Percentiles rank a stretch among this genome's conserved stretches.
Evolutionary conservation across 768 basidiomycete species (phyloP).

Genomic region (Mycena filopes): DNA sequence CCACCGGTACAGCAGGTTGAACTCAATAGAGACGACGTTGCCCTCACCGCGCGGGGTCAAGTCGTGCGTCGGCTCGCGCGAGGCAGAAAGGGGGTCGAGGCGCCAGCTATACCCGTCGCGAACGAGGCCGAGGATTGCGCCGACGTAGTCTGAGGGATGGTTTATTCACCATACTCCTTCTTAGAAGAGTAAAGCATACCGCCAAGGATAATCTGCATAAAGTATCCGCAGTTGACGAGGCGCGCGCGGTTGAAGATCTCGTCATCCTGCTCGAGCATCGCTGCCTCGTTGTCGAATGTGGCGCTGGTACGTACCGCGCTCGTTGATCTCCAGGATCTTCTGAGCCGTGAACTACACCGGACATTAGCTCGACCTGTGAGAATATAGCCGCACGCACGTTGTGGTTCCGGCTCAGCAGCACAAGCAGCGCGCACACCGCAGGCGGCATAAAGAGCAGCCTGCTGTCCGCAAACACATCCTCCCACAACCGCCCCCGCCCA

Average conservation of each 20-base stretch:
- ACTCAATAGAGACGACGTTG: constrained; percentile 82
- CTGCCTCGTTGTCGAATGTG: constrained; percentile 36
- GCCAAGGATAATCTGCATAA: constrained; percentile 75
- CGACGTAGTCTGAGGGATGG: constrained; percentile 69
- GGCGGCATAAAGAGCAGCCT: constrained; percentile 81
- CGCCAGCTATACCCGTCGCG: constrained; percentile 74
- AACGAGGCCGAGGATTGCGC: constrained; percentile 76
- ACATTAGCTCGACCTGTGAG: not conserved
- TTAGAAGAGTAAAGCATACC: constrained; percentile 41
- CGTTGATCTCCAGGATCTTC: constrained; percentile 76
- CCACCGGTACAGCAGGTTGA: constrained; percentile 75
- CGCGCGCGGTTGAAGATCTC: constrained; percentile 82
- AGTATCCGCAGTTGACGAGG: constrained; percentile 78
- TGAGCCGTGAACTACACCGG: constrained; percentile 71
- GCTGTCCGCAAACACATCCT: constrained; percentile 77
- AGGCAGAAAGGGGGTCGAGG: constrained; percentile 64
- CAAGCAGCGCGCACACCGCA: constrained; percentile 70
- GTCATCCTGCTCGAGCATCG: constrained; percentile 65
- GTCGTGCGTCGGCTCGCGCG: constrained; percentile 60
- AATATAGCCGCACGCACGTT: constrained; percentile 58
- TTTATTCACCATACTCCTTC: constrained; percentile 3
- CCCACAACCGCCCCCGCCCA: constrained; percentile 73
- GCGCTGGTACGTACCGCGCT: constrained; percentile 58
- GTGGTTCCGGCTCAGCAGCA: constrained; percentile 79
- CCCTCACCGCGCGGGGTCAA: constrained; percentile 75